Evolutionary conservation across 805 yeast species (phyloP), one percentile per base, ranked within the genome.

Genomic region (Geotrichum ghanense): DNA sequence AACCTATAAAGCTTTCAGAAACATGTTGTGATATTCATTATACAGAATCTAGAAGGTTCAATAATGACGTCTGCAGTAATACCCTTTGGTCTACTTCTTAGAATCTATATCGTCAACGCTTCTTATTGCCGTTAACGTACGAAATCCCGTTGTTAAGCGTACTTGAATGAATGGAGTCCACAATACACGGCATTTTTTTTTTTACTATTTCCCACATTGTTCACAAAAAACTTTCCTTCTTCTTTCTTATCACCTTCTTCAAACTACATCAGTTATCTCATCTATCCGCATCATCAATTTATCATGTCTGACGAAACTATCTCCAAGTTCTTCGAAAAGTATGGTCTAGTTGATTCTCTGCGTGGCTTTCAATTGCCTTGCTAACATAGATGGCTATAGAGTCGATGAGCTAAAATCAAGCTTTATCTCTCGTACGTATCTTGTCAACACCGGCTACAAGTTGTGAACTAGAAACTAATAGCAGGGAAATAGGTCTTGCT

Each of bases 331-430:
- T 51, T 51, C 24, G 20, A 52, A 22, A 51, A 51, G 53, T 50
- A 45, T 22, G 50, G 39, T 6, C 27, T 24, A 20, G 10, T 3
- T 12, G 46, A 3, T 35, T 37, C 35, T 21, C 19, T 17, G 12
- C 24, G 14, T 16, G 34, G 7, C 9, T 24, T 34, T 35, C 17
- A 19, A 21, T 22, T n/a, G 26, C 14, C 22, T 4, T 16, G 16
- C 25, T 20, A 39, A 39, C 23, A n/a, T n/a, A 20, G 41, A 9
- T 19, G 17, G 5, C 9, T 37, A 16, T 26, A 53, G 53, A 44
- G 50, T 55, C 39, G 56, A 53, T 43, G 55, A 53, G 44, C 75
- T 85, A 61, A 80, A 85, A 66, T 83, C 89, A 4, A 66, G 72
- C 51, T 89, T 83, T 70, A 60, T 65, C 47, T 43, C 51, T 23